Conservation (phyloP, 2,329 filamentous ascomycete genomes). For the Colletotrichum sp. region DNA sequence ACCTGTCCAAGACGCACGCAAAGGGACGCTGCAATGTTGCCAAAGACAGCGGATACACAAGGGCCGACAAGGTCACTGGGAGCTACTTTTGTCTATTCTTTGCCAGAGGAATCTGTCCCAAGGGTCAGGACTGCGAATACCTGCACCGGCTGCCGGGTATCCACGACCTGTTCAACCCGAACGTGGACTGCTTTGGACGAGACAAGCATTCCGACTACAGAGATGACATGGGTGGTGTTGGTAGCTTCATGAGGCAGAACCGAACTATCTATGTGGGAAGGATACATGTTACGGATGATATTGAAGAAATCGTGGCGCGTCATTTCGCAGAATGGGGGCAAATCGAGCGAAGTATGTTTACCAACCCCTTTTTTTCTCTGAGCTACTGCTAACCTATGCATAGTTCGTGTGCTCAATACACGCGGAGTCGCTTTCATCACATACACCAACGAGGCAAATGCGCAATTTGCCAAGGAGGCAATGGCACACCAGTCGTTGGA, state of each 20-base stretch:
- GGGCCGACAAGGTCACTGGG: conserved; percentile 76
- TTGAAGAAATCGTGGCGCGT: conserved; percentile 91
- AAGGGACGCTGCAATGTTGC: conserved; percentile 86
- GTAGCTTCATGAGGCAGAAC: conserved; percentile 92
- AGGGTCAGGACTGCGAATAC: conserved; percentile 92
- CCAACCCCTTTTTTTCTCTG: neutral
- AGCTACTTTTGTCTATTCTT: conserved; percentile 93
- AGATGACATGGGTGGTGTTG: conserved; percentile 97
- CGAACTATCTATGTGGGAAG: conserved; percentile 91
- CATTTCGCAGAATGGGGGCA: conserved; percentile 98
- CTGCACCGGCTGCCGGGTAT: conserved; percentile 86
- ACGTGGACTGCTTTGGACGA: conserved; percentile 92
- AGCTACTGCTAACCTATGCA: neutral
- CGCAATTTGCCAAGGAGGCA: conserved; percentile 90
- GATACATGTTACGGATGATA: conserved; percentile 95
- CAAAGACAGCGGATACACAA: conserved; percentile 79
- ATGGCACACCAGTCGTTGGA: conserved; percentile 96
- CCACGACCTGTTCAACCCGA: conserved; percentile 90
- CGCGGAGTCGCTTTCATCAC: conserved; percentile 95
- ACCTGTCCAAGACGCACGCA: conserved; percentile 81
- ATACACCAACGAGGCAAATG: conserved; percentile 78
- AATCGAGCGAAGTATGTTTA: conserved; percentile 71
- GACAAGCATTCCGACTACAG: conserved; percentile 94
- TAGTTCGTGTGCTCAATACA: conserved; percentile 80
- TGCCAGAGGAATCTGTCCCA: conserved; percentile 70